Conservation (phyloP, 2,329 filamentous ascomycete species). For the Madurella mycetomatis region DNA sequence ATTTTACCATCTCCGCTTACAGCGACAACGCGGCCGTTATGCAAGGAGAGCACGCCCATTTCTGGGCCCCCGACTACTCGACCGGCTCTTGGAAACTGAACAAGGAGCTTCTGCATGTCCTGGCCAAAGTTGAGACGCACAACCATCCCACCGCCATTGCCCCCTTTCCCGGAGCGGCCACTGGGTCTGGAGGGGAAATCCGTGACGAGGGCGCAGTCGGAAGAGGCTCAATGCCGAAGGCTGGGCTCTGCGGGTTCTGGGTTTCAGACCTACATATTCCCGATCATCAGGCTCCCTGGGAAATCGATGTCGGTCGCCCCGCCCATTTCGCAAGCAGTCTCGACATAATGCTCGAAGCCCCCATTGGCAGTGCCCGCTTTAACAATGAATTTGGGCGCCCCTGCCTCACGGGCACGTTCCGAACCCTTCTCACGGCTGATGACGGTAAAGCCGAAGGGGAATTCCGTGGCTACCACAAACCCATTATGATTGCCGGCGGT, state of each 20-base stretch:
- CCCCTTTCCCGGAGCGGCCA: constrained; percentile 87
- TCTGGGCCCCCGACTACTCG: constrained; percentile 83
- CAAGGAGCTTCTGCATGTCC: constrained; percentile 80
- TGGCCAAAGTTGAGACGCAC: constrained; percentile 96
- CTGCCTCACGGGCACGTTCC: constrained; percentile 83
- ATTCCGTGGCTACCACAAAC: constrained; percentile 91
- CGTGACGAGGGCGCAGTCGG: constrained; percentile 93
- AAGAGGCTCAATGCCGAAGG: constrained; percentile 86
- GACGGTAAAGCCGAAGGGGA: constrained; percentile 46
- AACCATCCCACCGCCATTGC: constrained; percentile 97
- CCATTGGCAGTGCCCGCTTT: constrained; percentile 90
- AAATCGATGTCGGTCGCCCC: constrained; percentile 83
- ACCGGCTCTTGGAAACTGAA: constrained; percentile 85
- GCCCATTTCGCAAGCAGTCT: constrained; percentile 88
- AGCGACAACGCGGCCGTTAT: constrained; percentile 97
- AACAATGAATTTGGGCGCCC: constrained; percentile 98
- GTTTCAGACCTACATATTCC: constrained; percentile 93
- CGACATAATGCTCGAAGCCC: constrained; percentile 96
- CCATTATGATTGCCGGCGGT: constrained; percentile 96
- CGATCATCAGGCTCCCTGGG: constrained; percentile 78
- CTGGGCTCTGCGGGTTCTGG: constrained; percentile 86
- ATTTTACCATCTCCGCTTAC: constrained; percentile 89
- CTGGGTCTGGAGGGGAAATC: constrained; percentile 92
- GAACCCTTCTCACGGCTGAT: constrained; percentile 70
- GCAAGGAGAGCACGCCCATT: constrained; percentile 64